Conservation (phyloP, 257 asterid species). For the Solanum megistacrolobum region DNA sequence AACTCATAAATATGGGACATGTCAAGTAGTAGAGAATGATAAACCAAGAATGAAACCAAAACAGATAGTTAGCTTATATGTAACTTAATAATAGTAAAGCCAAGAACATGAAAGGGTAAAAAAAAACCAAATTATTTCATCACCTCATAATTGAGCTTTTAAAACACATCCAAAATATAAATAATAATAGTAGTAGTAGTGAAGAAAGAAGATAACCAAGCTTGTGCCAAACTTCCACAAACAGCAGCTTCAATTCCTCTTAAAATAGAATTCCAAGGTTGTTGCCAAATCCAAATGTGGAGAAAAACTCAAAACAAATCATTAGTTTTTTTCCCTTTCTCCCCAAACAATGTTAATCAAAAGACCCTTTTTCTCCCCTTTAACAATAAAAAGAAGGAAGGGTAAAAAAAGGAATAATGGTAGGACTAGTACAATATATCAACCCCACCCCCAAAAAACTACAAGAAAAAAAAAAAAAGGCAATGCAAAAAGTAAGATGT, state of each 20-base stretch:
- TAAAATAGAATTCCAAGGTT: not conserved
- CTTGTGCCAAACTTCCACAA: not conserved
- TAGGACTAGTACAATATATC: slow-evolving; percentile 2
- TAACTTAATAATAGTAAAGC: not conserved
- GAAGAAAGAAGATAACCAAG: slow-evolving; percentile 4
- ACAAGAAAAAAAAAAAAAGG: not conserved
- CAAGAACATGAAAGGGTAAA: not conserved
- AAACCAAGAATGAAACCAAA: not conserved
- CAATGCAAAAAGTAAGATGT: slow-evolving; percentile 37
- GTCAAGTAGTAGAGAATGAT: not conserved
- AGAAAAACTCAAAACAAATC: slow-evolving; percentile 23
- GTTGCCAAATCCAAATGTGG: slow-evolving; percentile 3
- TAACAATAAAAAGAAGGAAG: slow-evolving; percentile 1
- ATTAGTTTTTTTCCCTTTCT: slow-evolving; percentile 33
- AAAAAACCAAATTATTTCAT: not conserved
- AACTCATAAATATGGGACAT: not conserved
- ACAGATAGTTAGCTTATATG: not conserved
- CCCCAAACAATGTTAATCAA: slow-evolving; percentile 44
- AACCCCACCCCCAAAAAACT: slow-evolving; percentile 25
- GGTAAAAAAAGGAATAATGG: not conserved
- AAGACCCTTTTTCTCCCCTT: slow-evolving; percentile 9
- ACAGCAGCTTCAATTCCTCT: not conserved
- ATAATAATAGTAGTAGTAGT: not conserved
- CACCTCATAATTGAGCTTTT: not conserved
- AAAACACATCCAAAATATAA: not conserved